Base-by-base conservation (phyloP, 164 flowering plant genomes). In the Liquidambar formosana region DNA sequence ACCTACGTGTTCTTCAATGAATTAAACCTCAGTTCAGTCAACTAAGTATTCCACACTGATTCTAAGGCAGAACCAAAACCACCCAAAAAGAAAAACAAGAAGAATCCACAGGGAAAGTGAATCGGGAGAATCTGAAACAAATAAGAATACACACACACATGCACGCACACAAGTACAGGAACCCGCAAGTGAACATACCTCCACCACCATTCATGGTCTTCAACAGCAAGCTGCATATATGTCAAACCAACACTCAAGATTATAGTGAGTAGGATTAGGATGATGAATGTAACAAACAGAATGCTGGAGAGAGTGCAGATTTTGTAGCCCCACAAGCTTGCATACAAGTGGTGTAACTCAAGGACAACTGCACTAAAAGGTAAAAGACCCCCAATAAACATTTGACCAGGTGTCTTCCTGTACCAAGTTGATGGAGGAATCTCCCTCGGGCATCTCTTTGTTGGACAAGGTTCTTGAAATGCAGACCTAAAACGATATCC, bases 191-290 rank as follows among this genome's bases (percentile, higher is more conserved):
- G 56, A 33, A 69, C 83, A 63, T 86, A 91, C 98, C 97, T 88
- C 98, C 98, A 93, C 93, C 92, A 85, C 98, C 98, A 93, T 75
- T 83, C 66, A 68, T 82, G 88, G 72, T 91, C 95, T 79, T 88
- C 98, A 38, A 60, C 79, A 38, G 90, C 81, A 38, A 93, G 95
- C 82, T 89, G 95, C 75, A 91, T 77, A 70, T 83, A 89, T 27
- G 95, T 88, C 82, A 93, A 73, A 45, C 80, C 85, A 56, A 88
- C 65, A 67, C 88, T 87, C 59, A 93, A 23, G 21, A 88, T 71
- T 33, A 78, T 82, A 63, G 89, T 87, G 49, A 88, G 70, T 15
- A 87, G 2, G 67, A 89, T 53, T 47, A 91, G 88, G 72, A 87
- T 69, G 60, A 86, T 28, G 68, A 93, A 89, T 19, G 77, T 75